Percentiles rank a stretch among this genome's conserved stretches.
Conservation (phyloP, 345 rosid genomes). For the Eucalyptus melliodora region DNA sequence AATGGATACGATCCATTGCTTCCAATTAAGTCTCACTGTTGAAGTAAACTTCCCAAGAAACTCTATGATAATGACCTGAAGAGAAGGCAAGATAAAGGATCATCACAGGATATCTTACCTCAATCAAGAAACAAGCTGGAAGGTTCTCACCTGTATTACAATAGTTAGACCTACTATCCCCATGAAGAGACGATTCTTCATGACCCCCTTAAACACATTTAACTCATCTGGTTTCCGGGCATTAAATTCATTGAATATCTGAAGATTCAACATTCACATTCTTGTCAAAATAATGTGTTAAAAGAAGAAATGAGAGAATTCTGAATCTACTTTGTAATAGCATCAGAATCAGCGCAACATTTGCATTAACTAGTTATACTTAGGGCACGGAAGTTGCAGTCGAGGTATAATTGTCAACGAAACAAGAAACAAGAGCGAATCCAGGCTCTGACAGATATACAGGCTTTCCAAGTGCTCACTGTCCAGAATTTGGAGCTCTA, state of each 20-base stretch:
- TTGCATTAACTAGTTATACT: not conserved
- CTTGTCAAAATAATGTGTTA: not conserved
- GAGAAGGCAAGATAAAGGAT: not conserved
- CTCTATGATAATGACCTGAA: constrained; percentile 59
- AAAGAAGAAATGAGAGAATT: not conserved
- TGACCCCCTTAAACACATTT: constrained; percentile 64
- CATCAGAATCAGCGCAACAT: not conserved
- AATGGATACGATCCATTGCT: constrained; percentile 57
- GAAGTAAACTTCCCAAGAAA: constrained; percentile 80
- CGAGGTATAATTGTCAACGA: not conserved
- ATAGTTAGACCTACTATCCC: constrained; percentile 65
- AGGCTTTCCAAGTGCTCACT: not conserved
- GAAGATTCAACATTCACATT: not conserved
- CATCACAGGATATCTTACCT: not conserved
- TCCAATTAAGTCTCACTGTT: constrained; percentile 74
- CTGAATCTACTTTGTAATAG: not conserved
- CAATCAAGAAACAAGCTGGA: not conserved
- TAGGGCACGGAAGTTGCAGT: not conserved
- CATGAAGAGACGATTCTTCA: constrained; percentile 63
- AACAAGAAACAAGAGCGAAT: not conserved
- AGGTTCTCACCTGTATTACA: constrained; percentile 59
- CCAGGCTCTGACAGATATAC: not conserved
- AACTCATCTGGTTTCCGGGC: constrained; percentile 90
- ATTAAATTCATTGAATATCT: constrained; percentile 92
- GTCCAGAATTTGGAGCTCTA: not conserved